Conservation (phyloP, 805 yeast species). For the Lipomyces chichibuensis region DNA sequence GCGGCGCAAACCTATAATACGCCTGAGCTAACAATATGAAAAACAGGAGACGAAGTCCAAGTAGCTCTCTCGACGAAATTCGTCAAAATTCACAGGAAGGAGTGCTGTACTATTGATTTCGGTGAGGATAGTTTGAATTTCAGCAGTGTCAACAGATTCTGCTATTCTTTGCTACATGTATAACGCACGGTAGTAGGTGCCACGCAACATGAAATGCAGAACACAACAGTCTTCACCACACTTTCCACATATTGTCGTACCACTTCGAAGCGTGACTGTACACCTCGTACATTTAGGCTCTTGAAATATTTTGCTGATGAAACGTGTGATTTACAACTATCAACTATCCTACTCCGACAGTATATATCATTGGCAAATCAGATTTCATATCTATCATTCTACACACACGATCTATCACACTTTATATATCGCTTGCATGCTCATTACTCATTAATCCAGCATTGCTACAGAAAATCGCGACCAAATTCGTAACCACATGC, state of each 20-base stretch:
- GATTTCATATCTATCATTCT: background rate
- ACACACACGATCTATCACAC: background rate
- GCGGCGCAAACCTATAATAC: background rate
- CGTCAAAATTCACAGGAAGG: background rate
- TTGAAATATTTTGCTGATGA: no score
- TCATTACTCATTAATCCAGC: background rate
- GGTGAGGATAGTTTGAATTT: background rate
- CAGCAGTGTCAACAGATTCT: background rate
- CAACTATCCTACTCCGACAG: background rate
- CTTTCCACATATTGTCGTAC: no score
- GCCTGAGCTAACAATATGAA: background rate
- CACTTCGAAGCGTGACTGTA: no score
- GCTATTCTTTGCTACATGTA: background rate
- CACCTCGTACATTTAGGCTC: no score
- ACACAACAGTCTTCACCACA: no score
- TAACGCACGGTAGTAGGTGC: no score
- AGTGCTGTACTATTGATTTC: background rate
- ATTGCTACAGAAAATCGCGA: background rate
- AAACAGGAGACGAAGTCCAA: background rate
- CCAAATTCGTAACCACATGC: background rate
- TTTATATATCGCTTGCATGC: background rate
- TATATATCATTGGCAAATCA: background rate
- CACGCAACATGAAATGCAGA: no score
- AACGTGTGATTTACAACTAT: background rate
- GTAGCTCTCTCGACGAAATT: background rate